Conservation (phyloP, 2,329 filamentous ascomycete genomes). For the Sporothrix sp. region DNA sequence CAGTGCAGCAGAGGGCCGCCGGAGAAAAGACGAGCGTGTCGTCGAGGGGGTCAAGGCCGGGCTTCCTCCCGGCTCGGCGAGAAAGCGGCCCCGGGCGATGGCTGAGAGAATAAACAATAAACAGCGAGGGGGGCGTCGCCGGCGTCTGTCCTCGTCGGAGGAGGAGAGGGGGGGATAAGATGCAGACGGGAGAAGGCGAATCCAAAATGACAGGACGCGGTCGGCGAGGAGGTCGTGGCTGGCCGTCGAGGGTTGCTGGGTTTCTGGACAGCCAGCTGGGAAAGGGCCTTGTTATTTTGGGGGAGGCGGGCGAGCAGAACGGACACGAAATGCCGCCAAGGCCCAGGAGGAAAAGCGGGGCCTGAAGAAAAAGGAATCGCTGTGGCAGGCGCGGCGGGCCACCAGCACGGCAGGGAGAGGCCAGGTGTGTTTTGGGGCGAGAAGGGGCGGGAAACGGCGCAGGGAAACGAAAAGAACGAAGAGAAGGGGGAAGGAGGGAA, state of each 20-base stretch:
- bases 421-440: not conserved
- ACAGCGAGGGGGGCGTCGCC: conserved; percentile 4
- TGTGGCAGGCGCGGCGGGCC: not conserved
- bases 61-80: conserved; percentile 5
- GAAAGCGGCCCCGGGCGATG: not conserved
- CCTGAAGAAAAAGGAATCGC: conserved; percentile 8
- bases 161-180: not conserved
- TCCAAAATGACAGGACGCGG: conserved; percentile 10
- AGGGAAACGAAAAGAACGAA: not conserved
- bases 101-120: not conserved
- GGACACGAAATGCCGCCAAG: conserved; percentile 13
- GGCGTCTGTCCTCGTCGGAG: conserved; percentile 5
- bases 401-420: conserved; percentile 1
- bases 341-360: conserved; percentile 8
- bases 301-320: conserved; percentile 5
- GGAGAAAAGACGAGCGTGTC: not conserved
- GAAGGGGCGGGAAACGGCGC: not conserved
- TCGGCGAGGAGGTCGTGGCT: conserved; percentile 6
- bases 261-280: not conserved
- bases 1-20: too few relatives aligned
- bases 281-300: conserved; percentile 6
- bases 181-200: not conserved
- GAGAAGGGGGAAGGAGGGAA: conserved; percentile 5
- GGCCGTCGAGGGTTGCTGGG: conserved; percentile 2
- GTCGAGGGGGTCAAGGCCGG: not conserved